Evolutionary conservation across 2,329 filamentous ascomycete species (phyloP).

Genomic region (Onygenales sp.): DNA sequence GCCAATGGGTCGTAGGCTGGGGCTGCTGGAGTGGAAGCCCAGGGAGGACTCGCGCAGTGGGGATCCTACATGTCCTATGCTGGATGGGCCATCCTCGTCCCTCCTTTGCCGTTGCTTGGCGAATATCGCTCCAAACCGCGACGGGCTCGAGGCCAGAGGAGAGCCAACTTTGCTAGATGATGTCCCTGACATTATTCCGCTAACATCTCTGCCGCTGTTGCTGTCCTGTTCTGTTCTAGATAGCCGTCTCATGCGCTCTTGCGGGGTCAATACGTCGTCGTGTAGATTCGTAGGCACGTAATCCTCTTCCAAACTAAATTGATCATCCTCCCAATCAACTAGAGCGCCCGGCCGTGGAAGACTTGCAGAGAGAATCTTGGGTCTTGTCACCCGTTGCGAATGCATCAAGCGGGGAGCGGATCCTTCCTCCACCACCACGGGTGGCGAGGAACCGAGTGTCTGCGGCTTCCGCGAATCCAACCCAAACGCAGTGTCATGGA

Average conservation of each 20-base stretch:
- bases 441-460: conserved; percentile 48
- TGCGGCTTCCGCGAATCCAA: conserved; percentile 57
- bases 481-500: conserved; percentile 59
- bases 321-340: conserved; percentile 49
- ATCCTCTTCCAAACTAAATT: conserved; percentile 79
- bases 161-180: conserved; percentile 44
- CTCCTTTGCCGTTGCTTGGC: conserved; percentile 43
- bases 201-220: conserved; percentile 36
- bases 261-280: conserved; percentile 54
- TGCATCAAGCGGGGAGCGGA: conserved; percentile 52
- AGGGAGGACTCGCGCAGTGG: conserved; percentile 54
- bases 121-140: conserved; percentile 52
- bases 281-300: conserved; percentile 65
- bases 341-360: conserved; percentile 43
- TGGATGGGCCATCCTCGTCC: conserved; percentile 39
- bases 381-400: conserved; percentile 54
- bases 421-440: conserved; percentile 55
- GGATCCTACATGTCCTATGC: conserved; percentile 54
- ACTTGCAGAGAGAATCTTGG: conserved; percentile 52
- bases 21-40: conserved; percentile 32
- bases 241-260: conserved; percentile 50
- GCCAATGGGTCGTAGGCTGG: conserved; percentile 42
- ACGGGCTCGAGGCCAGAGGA: conserved; percentile 50
- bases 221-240: conserved; percentile 49
- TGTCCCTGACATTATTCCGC: conserved; percentile 40